phyloP scores from a whole-genome alignment of 371 early-diverging fungal genomes.

The Blakeslea trispora region DNA sequence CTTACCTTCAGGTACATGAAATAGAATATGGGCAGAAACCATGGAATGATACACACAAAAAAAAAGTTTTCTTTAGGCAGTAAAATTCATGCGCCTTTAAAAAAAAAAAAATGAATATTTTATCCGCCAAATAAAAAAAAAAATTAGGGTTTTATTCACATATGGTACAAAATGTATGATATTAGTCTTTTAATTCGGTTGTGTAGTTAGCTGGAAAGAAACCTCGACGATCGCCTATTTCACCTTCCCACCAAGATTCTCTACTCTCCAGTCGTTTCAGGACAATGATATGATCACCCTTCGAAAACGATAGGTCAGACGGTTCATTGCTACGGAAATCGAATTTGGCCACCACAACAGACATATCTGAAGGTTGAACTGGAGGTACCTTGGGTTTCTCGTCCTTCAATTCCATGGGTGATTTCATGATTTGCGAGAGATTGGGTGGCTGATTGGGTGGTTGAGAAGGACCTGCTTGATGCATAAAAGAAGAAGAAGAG shows the following conservation, averaged over 20 bases:
- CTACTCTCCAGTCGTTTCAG: conserved; percentile 56
- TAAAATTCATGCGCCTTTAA: no score
- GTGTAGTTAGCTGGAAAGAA: conserved; percentile 48
- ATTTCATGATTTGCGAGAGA: background rate
- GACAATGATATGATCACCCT: conserved; percentile 78
- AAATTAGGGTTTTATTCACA: no score
- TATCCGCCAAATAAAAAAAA: no score
- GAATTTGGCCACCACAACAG: conserved; percentile 67
- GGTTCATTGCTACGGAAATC: conserved; percentile 68
- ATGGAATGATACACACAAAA: no score
- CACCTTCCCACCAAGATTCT: conserved; percentile 84
- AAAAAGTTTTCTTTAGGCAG: no score
- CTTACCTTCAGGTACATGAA: background rate
- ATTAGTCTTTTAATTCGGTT: no score
- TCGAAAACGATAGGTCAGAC: conserved; percentile 70
- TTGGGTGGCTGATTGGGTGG: background rate
- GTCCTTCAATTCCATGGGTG: conserved; percentile 3
- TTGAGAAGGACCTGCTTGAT: background rate
- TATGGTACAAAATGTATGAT: no score
- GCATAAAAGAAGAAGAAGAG: no score
- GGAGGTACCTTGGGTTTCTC: background rate
- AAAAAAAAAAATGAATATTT: no score
- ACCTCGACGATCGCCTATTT: conserved; percentile 60
- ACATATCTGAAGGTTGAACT: background rate
- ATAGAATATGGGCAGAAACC: background rate